Evolutionary conservation across 1,284 basidiomycete genomes (phyloP), one percentile per base, ranked within the genome.

Genomic region (Pterulicium gracile): DNA sequence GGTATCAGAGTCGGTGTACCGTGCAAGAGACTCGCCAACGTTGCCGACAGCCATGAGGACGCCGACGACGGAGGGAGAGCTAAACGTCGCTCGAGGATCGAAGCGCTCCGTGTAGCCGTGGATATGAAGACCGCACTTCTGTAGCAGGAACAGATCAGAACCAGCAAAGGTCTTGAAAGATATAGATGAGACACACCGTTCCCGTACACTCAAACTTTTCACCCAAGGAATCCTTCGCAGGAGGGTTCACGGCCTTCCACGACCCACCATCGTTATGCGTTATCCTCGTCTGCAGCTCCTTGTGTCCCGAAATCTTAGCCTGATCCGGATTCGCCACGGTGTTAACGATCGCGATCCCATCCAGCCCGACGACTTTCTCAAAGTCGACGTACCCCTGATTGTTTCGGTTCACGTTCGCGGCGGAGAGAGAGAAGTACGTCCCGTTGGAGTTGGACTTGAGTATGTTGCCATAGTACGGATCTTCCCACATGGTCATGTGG

Each of bases 361-460:
- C 94, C 43, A 98, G 65, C 1, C 92, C 94, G 50, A 88, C 81
- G 77, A 98, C 88, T 73, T 98, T 98, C 68, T 99, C 95, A 57
- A 98, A 99, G 63, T 99, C 96, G 42, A 94, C 95, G 56, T 78
- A 98, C 13, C 96, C 95, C 0, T 68, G 61, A 0, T 77, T 68
- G 61, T 98, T 85, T 20, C 95, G 79, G 63, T 98, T 98, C 49
- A 92, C 95, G 55, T 91, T 76, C 55, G 90, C 86, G 43, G 88
- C 59, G 0, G 92, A 89, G 14, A 93, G 62, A 20, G 88, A 80
- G 61, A 91, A 98, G 69, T 97, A 98, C 0, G 96, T 98, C 24
- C 95, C 95, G 58, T 98, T 98, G 39, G 88, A 96, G 65, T 98
- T 98, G 42, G 91, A 96, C 64, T 93, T 98, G 60, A 98, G 81